phyloP scores from a whole-genome alignment of 1,139 yeast species.

The Suhomyces coccinellae region DNA sequence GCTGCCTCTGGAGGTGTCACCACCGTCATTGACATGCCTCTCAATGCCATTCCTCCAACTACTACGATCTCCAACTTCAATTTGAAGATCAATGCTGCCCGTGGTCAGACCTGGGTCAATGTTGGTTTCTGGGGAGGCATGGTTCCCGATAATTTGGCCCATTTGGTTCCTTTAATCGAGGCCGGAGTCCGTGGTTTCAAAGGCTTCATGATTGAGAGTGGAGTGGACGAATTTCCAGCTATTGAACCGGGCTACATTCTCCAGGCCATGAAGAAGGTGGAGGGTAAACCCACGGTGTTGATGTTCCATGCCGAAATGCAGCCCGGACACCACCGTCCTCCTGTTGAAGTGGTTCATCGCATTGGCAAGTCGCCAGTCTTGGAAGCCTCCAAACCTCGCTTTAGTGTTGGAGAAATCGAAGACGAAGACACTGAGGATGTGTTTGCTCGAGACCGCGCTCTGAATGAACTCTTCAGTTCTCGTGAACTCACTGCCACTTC shows the following conservation, averaged over 20 bases:
- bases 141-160: conserved; percentile 70
- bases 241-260: conserved; percentile 62
- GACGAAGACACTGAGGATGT: background rate
- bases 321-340: conserved; percentile 24
- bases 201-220: conserved; percentile 86
- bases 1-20: conserved; percentile 97
- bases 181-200: conserved; percentile 93
- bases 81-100: conserved; percentile 73
- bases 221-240: conserved; percentile 92
- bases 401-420: conserved; percentile 3
- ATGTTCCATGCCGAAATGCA: conserved; percentile 96
- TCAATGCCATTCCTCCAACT: conserved; percentile 94
- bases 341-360: conserved; percentile 4
- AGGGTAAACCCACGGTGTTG: conserved; percentile 64
- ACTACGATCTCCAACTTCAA: conserved; percentile 78
- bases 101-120: conserved; percentile 85
- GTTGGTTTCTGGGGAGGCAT: conserved; percentile 97
- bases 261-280: conserved; percentile 61
- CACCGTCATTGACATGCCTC: conserved; percentile 93
- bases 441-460: background rate
- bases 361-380: conserved; percentile 4
- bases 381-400: conserved; percentile 1
- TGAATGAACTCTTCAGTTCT: background rate
- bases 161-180: conserved; percentile 69
- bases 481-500: background rate